Conservation (phyloP, 2,329 filamentous ascomycete genomes). For the Leptographium galeiforme region DNA sequence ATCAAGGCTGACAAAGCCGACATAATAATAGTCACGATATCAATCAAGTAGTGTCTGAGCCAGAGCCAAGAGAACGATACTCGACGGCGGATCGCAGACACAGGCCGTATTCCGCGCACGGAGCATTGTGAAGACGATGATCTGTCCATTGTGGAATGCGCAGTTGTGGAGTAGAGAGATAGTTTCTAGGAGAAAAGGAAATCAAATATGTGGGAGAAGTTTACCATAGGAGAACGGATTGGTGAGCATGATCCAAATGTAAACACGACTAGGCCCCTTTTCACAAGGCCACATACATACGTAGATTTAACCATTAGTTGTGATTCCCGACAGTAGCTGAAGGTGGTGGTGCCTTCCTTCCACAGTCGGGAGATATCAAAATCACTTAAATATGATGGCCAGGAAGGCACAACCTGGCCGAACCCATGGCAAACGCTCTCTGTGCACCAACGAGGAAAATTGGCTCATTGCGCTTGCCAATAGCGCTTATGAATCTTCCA, state of each 20-base stretch:
- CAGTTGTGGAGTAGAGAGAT: no score
- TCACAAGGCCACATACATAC: no score
- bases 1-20: conserved; percentile 9
- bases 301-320: no score
- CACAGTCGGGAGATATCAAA: no score
- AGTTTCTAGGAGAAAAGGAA: background rate
- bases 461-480: no score
- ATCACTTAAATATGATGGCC: background rate
- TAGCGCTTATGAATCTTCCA: no score
- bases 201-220: background rate
- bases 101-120: background rate
- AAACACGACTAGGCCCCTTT: no score
- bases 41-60: conserved; percentile 53
- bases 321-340: background rate
- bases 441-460: no score
- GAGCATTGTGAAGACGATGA: background rate
- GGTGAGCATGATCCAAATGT: no score
- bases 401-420: no score
- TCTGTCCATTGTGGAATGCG: background rate
- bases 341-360: background rate
- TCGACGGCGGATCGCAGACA: background rate
- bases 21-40: conserved; percentile 52
- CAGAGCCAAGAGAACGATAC: conserved; percentile 37
- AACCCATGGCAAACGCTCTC: no score
- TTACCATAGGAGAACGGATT: no score